Percentiles rank a stretch among this genome's conserved stretches.
Evolutionary conservation across 805 yeast species (phyloP).

Genomic region (Spathaspora girioi): DNA sequence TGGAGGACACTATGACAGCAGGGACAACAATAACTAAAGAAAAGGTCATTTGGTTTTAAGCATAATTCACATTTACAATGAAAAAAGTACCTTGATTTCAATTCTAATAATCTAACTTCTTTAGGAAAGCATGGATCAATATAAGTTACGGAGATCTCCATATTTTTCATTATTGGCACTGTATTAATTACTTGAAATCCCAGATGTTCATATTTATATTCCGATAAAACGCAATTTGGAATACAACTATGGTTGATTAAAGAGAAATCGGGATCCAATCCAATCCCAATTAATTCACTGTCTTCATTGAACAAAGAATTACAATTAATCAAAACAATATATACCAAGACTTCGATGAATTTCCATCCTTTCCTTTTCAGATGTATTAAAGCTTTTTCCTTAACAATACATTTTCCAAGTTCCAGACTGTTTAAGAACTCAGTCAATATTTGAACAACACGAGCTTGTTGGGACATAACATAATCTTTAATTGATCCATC

Average conservation of each 20-base stretch:
- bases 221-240: conserved; percentile 26
- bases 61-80: conserved; percentile 30
- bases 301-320: conserved; percentile 20
- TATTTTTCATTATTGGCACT: conserved; percentile 13
- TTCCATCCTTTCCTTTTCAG: conserved; percentile 4
- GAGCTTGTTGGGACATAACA: neutral
- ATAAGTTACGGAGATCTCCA: conserved; percentile 30
- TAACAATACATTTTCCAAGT: neutral
- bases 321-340: conserved; percentile 16
- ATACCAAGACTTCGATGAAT: conserved; percentile 3
- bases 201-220: conserved; percentile 9
- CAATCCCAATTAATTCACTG: conserved; percentile 25
- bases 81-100: conserved; percentile 26
- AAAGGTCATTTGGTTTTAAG: conserved; percentile 16
- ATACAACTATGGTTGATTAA: conserved; percentile 40
- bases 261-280: conserved; percentile 34
- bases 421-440: neutral
- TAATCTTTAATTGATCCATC: neutral
- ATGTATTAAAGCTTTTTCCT: neutral
- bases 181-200: conserved; percentile 14
- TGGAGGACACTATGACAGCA: neutral
- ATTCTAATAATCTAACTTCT: conserved; percentile 18
- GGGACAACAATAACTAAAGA: conserved; percentile 12
- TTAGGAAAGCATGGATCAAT: conserved; percentile 22
- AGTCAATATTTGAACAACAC: neutral